These are phyloP conservation scores for Ogataea trehaloabstinens DNA, from an alignment of 805 yeast genomes.

Conservation along the genomic window DNA sequence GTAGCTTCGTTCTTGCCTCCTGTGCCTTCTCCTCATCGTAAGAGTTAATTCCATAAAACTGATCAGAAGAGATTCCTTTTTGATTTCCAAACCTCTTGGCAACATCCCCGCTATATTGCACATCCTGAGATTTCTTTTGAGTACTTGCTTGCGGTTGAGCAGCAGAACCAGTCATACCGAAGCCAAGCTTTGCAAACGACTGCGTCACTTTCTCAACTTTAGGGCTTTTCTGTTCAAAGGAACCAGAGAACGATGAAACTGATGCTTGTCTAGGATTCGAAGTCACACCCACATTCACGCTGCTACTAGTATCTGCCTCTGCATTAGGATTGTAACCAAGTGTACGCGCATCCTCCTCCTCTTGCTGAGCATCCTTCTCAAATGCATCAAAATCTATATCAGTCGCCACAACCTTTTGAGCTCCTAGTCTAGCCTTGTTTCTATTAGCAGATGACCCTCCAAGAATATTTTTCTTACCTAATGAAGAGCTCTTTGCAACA, in stretches of 20 bases:
- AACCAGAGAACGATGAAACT: conserved; percentile 12
- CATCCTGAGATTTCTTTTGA: conserved; percentile 30
- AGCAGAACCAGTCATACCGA: conserved; percentile 74
- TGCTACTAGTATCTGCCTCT: conserved; percentile 8
- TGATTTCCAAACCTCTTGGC: conserved; percentile 79
- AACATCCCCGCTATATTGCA: conserved; percentile 70
- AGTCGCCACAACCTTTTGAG: conserved; percentile 51
- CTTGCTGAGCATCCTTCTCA: conserved; percentile 78
- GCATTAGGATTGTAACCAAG: conserved; percentile 50
- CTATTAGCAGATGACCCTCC: conserved; percentile 47
- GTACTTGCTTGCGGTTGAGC: conserved; percentile 35
- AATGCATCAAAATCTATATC: conserved; percentile 58
- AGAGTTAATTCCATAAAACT: conserved; percentile 83
- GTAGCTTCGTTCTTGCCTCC: conserved; percentile 81
- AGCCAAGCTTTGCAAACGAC: conserved; percentile 78
- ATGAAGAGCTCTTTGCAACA: conserved; percentile 14
- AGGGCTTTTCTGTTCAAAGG: conserved; percentile 17
- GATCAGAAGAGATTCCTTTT: conserved; percentile 95
- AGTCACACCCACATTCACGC: conserved; percentile 7
- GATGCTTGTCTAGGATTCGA: conserved; percentile 17
- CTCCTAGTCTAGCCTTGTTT: conserved; percentile 55
- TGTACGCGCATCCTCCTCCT: conserved; percentile 64
- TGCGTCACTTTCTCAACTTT: conserved; percentile 53
- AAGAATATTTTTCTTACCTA: conserved; percentile 36
- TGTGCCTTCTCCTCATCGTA: conserved; percentile 74